Evolutionary conservation across 352 stramenopile genomes (phyloP).

Genomic region (Globisporangium emineosum): DNA sequence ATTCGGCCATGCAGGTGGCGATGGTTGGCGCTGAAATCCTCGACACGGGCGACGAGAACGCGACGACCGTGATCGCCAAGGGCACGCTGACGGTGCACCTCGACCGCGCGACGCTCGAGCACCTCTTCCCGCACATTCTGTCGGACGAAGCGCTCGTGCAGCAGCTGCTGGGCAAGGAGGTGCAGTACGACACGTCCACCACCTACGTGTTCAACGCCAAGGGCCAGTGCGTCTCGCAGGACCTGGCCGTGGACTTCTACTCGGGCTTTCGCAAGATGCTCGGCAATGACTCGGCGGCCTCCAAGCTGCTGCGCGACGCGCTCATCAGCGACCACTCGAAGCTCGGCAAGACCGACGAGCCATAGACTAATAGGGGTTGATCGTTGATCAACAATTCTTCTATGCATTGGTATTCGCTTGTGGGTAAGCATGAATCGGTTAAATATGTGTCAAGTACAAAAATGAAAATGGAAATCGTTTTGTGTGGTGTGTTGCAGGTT

Average conservation of each 20-base stretch:
- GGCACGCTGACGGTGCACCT: conserved; percentile 14
- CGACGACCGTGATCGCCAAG: conserved; percentile 16
- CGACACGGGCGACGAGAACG: conserved; percentile 11
- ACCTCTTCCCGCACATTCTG: conserved; percentile 36
- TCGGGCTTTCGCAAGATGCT: conserved; percentile 21
- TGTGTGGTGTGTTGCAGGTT: too few relatives aligned
- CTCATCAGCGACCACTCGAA: conserved; percentile 13
- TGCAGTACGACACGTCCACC: conserved; percentile 28
- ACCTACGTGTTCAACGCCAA: conserved; percentile 30
- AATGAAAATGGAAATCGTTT: too few relatives aligned
- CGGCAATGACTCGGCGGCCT: conserved; percentile 7
- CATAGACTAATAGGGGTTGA: too few relatives aligned
- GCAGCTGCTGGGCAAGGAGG: conserved; percentile 31
- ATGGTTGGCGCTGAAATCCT: conserved; percentile 9
- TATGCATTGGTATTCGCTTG: too few relatives aligned
- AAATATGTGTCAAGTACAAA: too few relatives aligned
- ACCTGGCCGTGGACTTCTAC: conserved; percentile 27
- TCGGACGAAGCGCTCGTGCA: conserved; percentile 34
- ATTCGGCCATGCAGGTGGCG: conserved; percentile 19
- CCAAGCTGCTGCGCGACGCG: conserved; percentile 15
- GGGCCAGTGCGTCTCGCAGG: conserved; percentile 17
- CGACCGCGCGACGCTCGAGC: conserved; percentile 22
- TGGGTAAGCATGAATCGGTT: too few relatives aligned
- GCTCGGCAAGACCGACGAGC: conserved; percentile 8
- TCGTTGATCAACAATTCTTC: too few relatives aligned